A percentile compares a stretch with the other conserved stretches of the same genome.
phyloP scores from a whole-genome alignment of 2,329 filamentous ascomycete genomes.

The Chaetomium sp. region DNA sequence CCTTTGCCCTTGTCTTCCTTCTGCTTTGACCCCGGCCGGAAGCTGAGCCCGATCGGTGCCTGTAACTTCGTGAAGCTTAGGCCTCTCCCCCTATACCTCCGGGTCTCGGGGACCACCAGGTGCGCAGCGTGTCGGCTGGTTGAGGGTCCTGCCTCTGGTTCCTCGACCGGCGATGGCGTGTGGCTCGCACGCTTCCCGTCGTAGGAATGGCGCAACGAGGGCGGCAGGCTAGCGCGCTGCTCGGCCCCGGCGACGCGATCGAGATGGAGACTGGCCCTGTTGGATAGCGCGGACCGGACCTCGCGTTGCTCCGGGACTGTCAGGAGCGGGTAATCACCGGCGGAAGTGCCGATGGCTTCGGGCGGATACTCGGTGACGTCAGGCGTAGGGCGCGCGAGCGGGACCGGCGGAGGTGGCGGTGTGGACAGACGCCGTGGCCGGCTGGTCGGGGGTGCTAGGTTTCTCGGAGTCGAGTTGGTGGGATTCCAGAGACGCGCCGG shows the following conservation, averaged over 20 bases:
- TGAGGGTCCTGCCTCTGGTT: constrained; percentile 36
- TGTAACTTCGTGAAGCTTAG: constrained; percentile 38
- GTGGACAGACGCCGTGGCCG: constrained; percentile 55
- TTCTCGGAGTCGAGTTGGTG: constrained; percentile 59
- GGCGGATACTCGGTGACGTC: constrained; percentile 42
- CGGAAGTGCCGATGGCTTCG: constrained; percentile 44
- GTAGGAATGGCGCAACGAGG: constrained; percentile 56
- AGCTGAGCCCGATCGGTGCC: constrained; percentile 33
- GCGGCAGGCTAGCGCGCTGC: constrained; percentile 56
- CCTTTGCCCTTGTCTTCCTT: constrained; percentile 48
- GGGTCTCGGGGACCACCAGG: constrained; percentile 24
- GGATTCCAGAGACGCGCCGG: constrained; percentile 62
- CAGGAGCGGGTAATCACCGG: constrained; percentile 55
- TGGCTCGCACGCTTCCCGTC: constrained; percentile 49
- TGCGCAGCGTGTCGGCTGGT: constrained; percentile 27
- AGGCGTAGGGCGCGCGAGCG: constrained; percentile 50
- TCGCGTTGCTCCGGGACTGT: constrained; percentile 54
- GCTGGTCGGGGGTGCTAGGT: constrained; percentile 35
- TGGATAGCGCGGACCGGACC: constrained; percentile 46
- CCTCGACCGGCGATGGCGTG: constrained; percentile 37
- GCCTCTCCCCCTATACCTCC: constrained; percentile 36
- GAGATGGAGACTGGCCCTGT: constrained; percentile 54
- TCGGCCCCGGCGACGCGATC: constrained; percentile 51
- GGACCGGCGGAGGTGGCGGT: constrained; percentile 55
- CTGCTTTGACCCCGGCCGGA: constrained; percentile 26